These are phyloP conservation scores for Paecilomyces variotii DNA, from an alignment of 2,329 filamentous ascomycete species.

Conservation along the genomic window DNA sequence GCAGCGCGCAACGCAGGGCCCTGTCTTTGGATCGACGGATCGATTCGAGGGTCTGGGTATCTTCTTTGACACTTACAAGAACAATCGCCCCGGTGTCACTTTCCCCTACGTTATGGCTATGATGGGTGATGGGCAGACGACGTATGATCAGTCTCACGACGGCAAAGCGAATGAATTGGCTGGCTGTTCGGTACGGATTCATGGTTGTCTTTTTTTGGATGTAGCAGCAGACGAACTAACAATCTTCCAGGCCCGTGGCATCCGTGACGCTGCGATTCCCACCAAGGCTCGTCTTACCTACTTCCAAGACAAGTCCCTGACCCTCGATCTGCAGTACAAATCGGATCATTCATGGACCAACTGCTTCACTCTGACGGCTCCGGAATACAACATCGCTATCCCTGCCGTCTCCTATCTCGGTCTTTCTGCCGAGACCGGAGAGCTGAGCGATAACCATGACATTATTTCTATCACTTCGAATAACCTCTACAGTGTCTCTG, in stretches of 20 bases:
- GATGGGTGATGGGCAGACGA: slow-evolving; percentile 82
- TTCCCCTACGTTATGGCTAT: slow-evolving; percentile 99
- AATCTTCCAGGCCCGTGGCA: slow-evolving; percentile 60
- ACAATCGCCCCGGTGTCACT: slow-evolving; percentile 88
- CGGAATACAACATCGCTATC: slow-evolving; percentile 62
- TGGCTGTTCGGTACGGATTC: slow-evolving; percentile 66
- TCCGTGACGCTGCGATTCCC: slow-evolving; percentile 69
- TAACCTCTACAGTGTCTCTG: slow-evolving; percentile 66
- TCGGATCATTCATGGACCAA: slow-evolving; percentile 75
- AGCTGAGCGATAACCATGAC: slow-evolving; percentile 96
- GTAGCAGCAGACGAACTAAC: not conserved
- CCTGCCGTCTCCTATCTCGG: slow-evolving; percentile 62
- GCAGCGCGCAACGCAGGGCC: slow-evolving; percentile 69
- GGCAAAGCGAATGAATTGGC: slow-evolving; percentile 89
- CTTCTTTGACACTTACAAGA: slow-evolving; percentile 99
- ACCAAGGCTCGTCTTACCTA: slow-evolving; percentile 88
- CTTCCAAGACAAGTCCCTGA: slow-evolving; percentile 90
- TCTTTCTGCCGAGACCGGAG: slow-evolving; percentile 72
- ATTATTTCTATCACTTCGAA: slow-evolving; percentile 78
- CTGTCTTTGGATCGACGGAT: slow-evolving; percentile 82
- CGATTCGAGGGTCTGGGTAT: slow-evolving; percentile 89
- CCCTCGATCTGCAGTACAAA: slow-evolving; percentile 92
- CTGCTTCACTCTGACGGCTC: slow-evolving; percentile 67
- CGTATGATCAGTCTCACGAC: slow-evolving; percentile 89
- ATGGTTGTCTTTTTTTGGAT: not conserved